A percentile compares a stretch with the other conserved stretches of the same genome.
Conservation (phyloP, 2,329 filamentous ascomycete genomes). For the Colletotrichum chrysophilum region DNA sequence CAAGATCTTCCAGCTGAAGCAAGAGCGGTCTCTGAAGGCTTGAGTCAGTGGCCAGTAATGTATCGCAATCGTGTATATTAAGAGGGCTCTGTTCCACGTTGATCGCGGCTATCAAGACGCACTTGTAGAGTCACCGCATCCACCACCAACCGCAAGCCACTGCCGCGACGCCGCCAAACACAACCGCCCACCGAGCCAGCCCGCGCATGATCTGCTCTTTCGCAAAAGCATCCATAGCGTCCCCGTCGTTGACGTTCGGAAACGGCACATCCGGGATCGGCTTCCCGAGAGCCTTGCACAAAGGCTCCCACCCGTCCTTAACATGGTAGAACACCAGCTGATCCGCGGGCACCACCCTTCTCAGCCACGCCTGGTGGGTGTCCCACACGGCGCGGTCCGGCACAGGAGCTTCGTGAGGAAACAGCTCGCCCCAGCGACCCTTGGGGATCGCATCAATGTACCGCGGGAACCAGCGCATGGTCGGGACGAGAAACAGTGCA, state of each 20-base stretch:
- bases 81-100: background rate
- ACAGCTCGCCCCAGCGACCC: background rate
- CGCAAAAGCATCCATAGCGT: slow-evolving; percentile 13
- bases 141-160: background rate
- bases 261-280: slow-evolving; percentile 33
- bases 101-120: background rate
- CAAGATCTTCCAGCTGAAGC: slow-evolving; percentile 17
- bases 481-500: slow-evolving; percentile 21
- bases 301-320: slow-evolving; percentile 35
- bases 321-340: slow-evolving; percentile 29
- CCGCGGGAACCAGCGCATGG: slow-evolving; percentile 19
- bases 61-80: background rate
- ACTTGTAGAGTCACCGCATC: background rate
- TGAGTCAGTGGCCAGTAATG: background rate
- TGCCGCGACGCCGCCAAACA: background rate
- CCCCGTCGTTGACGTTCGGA: slow-evolving; percentile 31
- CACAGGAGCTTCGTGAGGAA: background rate
- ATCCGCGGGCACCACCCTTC: slow-evolving; percentile 26
- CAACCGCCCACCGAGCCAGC: background rate
- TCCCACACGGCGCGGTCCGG: background rate
- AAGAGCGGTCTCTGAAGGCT: background rate
- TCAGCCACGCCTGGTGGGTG: background rate
- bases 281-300: slow-evolving; percentile 34
- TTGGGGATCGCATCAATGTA: slow-evolving; percentile 13
- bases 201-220: background rate